Base-by-base conservation (phyloP, 257 asterid genomes). In the Anisodus acutangulus region DNA sequence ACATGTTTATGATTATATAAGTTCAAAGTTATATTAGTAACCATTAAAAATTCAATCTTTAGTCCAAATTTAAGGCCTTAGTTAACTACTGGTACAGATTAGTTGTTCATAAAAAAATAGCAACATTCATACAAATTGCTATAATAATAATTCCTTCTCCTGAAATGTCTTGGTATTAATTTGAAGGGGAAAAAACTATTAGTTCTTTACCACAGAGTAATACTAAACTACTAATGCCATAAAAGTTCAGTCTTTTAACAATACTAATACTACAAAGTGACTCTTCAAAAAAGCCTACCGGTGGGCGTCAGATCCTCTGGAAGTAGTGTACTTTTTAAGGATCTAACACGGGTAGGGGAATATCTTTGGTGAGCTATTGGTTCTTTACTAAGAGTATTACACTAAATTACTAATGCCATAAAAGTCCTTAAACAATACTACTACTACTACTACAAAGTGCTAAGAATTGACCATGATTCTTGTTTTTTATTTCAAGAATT, bases 31-130 rank as follows among this genome's bases (percentile, higher is more conserved):
- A 60, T 1, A 12, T 47, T 74, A 12, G 3, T 5, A 72, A 13
- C 80, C 43, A 74, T 11, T 53, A 78, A 78, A 51, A 78, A 53
- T 13, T 53, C 2, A 22, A 74, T 74, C 81, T 49, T 74, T 47
- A 12, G 10, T 22, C 60, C 63, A 76, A 49, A 6, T 19, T 22
- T 76, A 26, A 6, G 15, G 15, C 63, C 64, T 26, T 26, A 26
- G 26, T 76, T 76, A 53, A 51, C 64, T 76, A 51, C 26, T 26
- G 63, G 81, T 4, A 76, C 13, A 22, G 26, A 5, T 53, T 76
- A 76, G 45, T 66, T 66, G 9, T 13, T 35, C 72, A 66, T 66
- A 6, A 2, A 31, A 4, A 35, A 5, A 11, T 31, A 11, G 45
- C 64, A 78, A 26, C 64, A 6, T 26, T 76, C 49, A 51, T 3